Evolutionary conservation across 306 rosid genomes (phyloP), one percentile per base, ranked within the genome.

Genomic region (Ormosia semicastrata): DNA sequence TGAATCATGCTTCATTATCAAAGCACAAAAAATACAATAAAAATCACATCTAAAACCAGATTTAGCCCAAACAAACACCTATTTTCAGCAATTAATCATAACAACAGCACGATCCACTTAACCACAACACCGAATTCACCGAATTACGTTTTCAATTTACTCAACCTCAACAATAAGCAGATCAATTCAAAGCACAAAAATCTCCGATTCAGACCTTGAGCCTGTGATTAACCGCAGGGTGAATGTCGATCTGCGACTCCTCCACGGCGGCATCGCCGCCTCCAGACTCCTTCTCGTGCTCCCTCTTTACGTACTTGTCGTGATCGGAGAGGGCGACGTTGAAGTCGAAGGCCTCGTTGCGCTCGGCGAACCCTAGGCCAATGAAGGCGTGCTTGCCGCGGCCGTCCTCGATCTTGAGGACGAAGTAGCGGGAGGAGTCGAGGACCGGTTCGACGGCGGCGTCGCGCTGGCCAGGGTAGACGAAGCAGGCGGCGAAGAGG

Each of bases 301-400:
- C 99, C 40, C 99, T 83, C 52, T 85, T 86, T 36, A 91, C 97
- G 49, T 96, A 88, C 93, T 96, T 96, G 41, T 96, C 99, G 78
- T 96, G 99, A 74, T 96, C 99, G 68, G 99, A 96, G 37, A 96
- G 82, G 4, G 99, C 97, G 73, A 96, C 99, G 46, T 96, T 96
- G 92, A 96, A 96, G 82, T 96, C 99, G 41, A 96, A 96, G 3
- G 99, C 99, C 82, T 96, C 99, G 71, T 96, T 96, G 34, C 99
- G 75, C 87, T 96, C 99, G 2, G 92, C 73, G 62, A 96, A 96
- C 44, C 99, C 99, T 60, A 96, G 72, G 8, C 99, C 99, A 8
- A 96, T 85, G 53, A 96, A 96, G 1, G 99, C 99, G 82, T 96
- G 99, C 82, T 93, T 96, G 0, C 99, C 99, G 30, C 3, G 78